These are phyloP conservation scores for Plasmodium gallinaceum DNA, from an alignment of 169 alveolate species.

Conservation along the genomic window DNA sequence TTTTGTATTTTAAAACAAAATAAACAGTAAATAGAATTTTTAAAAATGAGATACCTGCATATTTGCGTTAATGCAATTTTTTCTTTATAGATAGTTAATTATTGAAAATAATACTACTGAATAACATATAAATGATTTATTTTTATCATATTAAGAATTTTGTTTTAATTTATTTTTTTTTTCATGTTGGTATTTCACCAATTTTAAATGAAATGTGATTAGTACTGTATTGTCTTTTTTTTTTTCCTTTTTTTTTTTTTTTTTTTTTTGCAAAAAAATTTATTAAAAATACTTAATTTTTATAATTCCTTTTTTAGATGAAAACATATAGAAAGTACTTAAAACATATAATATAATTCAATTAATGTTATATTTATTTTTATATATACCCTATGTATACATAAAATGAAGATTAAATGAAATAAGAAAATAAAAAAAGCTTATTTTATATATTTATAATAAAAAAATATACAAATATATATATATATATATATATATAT, in stretches of 20 bases:
- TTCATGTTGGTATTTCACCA: slow-evolving; percentile 7
- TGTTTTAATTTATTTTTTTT: slow-evolving; percentile 11
- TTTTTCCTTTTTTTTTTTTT: slow-evolving; percentile 17
- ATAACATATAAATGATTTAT: not conserved
- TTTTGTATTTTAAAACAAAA: too few relatives aligned
- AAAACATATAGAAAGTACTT: not conserved
- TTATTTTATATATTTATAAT: not conserved
- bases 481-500: slow-evolving; percentile 4
- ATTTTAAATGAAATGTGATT: slow-evolving; percentile 15
- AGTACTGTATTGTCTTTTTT: slow-evolving; percentile 4
- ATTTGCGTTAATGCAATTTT: too few relatives aligned
- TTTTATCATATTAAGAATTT: not conserved
- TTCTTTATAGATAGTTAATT: too few relatives aligned
- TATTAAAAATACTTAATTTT: slow-evolving; percentile 3
- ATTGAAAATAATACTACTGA: too few relatives aligned
- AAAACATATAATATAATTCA: not conserved
- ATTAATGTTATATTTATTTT: not conserved
- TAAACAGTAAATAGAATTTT: too few relatives aligned
- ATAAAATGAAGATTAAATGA: too few relatives aligned
- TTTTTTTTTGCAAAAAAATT: not conserved
- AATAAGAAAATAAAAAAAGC: not conserved
- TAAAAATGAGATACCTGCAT: too few relatives aligned
- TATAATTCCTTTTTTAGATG: not conserved
- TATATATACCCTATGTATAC: too few relatives aligned
- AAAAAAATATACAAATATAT: not conserved